These are phyloP conservation scores for Cucumis hystrix DNA, from an alignment of 306 rosid species.

Conservation along the genomic window DNA sequence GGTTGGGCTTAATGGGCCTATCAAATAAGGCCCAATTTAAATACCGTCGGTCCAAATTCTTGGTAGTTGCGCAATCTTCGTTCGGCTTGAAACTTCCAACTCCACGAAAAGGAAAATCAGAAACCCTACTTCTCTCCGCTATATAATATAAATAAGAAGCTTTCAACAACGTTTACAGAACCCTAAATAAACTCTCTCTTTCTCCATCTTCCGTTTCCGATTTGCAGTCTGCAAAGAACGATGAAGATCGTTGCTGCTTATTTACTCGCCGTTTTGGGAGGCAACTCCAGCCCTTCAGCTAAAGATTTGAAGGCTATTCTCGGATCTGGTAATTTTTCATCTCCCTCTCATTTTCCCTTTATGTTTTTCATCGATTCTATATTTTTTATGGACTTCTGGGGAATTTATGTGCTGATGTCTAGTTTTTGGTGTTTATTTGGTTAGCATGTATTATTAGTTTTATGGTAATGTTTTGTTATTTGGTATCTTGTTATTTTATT, in stretches of 20 bases:
- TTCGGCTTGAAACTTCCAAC: background rate
- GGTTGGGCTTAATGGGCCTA: background rate
- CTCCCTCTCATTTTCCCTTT: background rate
- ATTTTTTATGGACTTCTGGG: background rate
- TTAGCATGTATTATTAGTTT: background rate
- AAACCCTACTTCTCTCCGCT: background rate
- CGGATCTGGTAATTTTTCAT: conserved; percentile 15
- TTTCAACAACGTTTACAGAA: background rate
- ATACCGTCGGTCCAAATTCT: background rate
- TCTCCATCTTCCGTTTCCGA: background rate
- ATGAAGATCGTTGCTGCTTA: conserved; percentile 36
- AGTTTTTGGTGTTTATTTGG: background rate
- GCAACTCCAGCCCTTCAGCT: conserved; percentile 26
- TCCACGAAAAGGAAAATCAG: background rate
- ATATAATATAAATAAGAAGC: background rate
- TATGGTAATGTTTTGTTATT: background rate
- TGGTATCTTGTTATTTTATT: background rate
- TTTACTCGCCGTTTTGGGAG: conserved; percentile 37
- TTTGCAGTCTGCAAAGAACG: background rate
- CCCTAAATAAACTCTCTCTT: background rate
- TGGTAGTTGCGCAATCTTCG: background rate
- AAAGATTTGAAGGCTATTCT: conserved; percentile 27
- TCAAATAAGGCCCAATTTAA: background rate
- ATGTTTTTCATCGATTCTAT: background rate
- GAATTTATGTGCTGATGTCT: background rate